Conservation (phyloP, 129 eudicot genomes). For the Flaveria trinervia region DNA sequence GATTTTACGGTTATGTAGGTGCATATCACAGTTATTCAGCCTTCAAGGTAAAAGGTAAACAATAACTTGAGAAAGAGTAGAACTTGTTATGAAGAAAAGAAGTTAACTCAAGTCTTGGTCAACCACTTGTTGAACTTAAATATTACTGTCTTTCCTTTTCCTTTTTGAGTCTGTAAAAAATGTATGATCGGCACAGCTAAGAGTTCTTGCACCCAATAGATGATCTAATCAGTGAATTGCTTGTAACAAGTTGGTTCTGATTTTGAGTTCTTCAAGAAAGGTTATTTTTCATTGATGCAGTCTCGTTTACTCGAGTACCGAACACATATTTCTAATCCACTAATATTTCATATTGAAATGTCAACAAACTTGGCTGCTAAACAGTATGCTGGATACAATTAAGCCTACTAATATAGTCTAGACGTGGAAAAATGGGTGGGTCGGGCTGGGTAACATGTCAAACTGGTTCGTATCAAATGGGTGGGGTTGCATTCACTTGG, state of each 20-base stretch:
- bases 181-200: slow-evolving; percentile 7
- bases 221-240: not conserved
- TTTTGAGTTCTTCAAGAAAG: slow-evolving; percentile 13
- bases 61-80: not conserved
- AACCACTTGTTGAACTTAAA: slow-evolving; percentile 28
- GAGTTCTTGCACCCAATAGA: not conserved
- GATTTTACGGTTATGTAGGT: slow-evolving; percentile 59
- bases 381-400: not conserved
- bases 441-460: not conserved
- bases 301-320: not conserved
- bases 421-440: not conserved
- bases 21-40: slow-evolving; percentile 52
- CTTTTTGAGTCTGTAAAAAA: slow-evolving; percentile 3
- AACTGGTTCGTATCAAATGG: not conserved
- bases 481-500: not conserved
- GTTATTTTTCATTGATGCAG: slow-evolving; percentile 16
- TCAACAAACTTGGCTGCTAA: not conserved
- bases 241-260: not conserved
- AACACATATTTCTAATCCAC: not conserved
- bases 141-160: not conserved
- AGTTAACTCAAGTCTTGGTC: slow-evolving; percentile 12
- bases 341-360: not conserved
- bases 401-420: not conserved
- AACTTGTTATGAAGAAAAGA: slow-evolving; percentile 4
- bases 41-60: slow-evolving; percentile 30